Evolutionary conservation across 306 rosid species (phyloP), one percentile per base, ranked within the genome.

Genomic region (Sicyos edulis): DNA sequence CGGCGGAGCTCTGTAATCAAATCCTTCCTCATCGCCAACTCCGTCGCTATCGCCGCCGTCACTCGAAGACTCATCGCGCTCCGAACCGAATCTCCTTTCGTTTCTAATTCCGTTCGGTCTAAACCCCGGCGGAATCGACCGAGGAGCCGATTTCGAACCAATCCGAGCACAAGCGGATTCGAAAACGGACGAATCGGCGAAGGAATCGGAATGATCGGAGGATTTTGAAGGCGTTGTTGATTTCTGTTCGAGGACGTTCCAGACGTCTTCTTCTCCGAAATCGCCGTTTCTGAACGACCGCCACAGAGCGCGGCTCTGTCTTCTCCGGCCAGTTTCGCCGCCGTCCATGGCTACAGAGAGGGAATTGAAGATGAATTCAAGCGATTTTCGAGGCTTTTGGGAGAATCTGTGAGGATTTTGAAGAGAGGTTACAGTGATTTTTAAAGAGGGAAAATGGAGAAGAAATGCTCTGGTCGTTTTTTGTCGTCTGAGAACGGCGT

Each of bases 221-320:
- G 77, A 72, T 20, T 11, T 24, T 1, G 70, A 73, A 42, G n/a
- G n/a, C n/a, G n/a, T n/a, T n/a, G n/a, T n/a, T n/a, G n/a, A n/a
- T n/a, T n/a, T n/a, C n/a, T n/a, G n/a, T n/a, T n/a, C n/a, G n/a
- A 88, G 45, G 74, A 81, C 86, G 55, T 66, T 77, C 98, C 98
- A 92, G 65, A 89, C 86, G 29, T 90, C 96, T 61, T 80, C 88
- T 74, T 92, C 98, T 80, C 90, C 92, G 71, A 88, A 90, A 29
- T 92, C 98, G 61, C 86, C 98, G 75, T 92, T 90, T 76, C 88
- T 92, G 20, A 90, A 76, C 3, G 91, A 84, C 81, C 92, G 86
- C 97, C 97, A 92, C 70, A 86, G 76, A 15, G 78, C 91, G 82
- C 88, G 89, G 51, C 62, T 75, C 73, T 86, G 89, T 81, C 86